Conservation (phyloP, 768 basidiomycete genomes). For the Termitomyces sp. region DNA sequence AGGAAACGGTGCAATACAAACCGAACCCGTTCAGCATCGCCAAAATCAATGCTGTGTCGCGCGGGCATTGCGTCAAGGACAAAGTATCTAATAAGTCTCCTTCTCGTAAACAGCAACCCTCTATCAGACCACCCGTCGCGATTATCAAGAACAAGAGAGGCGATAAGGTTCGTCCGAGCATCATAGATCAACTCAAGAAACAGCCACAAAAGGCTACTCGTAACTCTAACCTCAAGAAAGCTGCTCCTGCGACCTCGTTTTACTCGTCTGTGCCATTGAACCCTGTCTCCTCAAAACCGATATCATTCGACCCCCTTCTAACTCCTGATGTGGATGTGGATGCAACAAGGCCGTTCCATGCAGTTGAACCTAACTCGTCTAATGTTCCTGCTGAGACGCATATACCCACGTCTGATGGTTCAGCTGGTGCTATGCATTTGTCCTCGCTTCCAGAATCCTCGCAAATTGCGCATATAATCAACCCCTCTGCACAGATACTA, state of each 20-base stretch:
- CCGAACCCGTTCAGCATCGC: slow-evolving; percentile 82
- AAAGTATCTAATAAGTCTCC: background rate
- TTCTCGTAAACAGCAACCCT: background rate
- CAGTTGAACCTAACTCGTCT: background rate
- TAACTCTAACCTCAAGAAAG: background rate
- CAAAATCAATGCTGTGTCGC: slow-evolving; percentile 66
- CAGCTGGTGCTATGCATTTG: background rate
- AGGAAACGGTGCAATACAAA: slow-evolving; percentile 60
- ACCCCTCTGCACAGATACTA: background rate
- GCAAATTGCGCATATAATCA: background rate
- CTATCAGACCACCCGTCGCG: background rate
- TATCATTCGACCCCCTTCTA: background rate
- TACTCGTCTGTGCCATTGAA: background rate
- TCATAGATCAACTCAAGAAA: slow-evolving; percentile 43
- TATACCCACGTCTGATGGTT: background rate
- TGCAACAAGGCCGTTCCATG: background rate
- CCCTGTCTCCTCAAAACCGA: background rate
- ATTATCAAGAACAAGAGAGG: background rate
- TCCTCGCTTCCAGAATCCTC: background rate
- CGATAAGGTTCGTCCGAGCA: slow-evolving; percentile 12
- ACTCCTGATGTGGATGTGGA: background rate
- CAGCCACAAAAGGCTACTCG: slow-evolving; percentile 23
- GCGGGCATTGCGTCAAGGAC: slow-evolving; percentile 17
- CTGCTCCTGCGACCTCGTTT: background rate
- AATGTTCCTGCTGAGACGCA: background rate